Conservation (phyloP, 768 basidiomycete species). For the Coprinopsis strossmayeri region DNA sequence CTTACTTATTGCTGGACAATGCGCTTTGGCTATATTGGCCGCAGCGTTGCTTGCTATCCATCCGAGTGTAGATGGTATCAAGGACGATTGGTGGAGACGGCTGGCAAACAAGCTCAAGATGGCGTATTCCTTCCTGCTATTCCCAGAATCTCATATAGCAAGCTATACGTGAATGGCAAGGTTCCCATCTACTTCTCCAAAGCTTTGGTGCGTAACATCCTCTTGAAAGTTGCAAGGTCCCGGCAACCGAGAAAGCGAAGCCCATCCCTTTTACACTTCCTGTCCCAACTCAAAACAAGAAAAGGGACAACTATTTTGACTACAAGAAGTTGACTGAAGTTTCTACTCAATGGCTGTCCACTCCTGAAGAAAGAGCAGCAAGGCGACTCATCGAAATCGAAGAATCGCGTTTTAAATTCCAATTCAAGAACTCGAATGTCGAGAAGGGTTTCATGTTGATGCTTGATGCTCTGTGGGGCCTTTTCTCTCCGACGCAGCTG, state of each 20-base stretch:
- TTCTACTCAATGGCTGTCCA: neutral
- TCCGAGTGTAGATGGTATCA: constrained; percentile 3
- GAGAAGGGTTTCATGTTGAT: constrained; percentile 2
- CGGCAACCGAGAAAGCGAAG: neutral
- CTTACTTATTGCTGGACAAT: constrained; percentile 1
- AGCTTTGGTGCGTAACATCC: neutral
- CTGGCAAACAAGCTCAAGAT: constrained; percentile 1
- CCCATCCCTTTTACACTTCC: neutral
- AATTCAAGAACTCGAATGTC: neutral
- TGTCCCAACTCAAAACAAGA: neutral
- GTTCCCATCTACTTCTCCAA: neutral
- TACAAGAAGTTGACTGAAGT: neutral
- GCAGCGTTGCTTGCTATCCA: neutral
- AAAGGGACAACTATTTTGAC: neutral
- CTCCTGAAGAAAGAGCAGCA: no score
- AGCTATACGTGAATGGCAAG: neutral
- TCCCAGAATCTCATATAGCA: constrained; percentile 5
- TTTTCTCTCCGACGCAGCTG: constrained; percentile 2
- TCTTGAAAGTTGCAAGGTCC: neutral
- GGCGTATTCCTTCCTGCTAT: neutral
- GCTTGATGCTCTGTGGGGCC: neutral
- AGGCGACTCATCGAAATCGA: constrained; percentile 1
- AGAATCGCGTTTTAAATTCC: neutral
- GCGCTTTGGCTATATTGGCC: neutral
- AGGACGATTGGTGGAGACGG: neutral